Percentiles rank a stretch among this genome's conserved stretches.
Conservation (phyloP, 2,329 filamentous ascomycete genomes). For the Xylariomycetidae sp. region DNA sequence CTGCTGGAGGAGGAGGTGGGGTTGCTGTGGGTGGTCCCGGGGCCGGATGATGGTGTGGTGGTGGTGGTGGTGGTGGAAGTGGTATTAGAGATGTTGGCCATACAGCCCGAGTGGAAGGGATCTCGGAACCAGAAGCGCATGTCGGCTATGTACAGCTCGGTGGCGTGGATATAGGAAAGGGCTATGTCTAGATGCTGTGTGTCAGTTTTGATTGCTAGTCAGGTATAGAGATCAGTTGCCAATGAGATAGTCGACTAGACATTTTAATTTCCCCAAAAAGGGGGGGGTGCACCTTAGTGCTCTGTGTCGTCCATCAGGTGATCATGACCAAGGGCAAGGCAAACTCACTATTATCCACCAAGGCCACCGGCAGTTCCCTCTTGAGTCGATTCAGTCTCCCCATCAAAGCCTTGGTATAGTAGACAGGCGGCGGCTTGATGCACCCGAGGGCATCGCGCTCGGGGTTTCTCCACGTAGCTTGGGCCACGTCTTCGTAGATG, state of each 20-base stretch:
- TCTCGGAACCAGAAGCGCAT: slow-evolving; percentile 21
- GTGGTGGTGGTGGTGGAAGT: too few relatives aligned
- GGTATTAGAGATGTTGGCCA: too few relatives aligned
- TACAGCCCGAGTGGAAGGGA: slow-evolving; percentile 10
- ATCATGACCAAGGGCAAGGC: not conserved
- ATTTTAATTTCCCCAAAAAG: too few relatives aligned
- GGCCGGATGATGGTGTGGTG: too few relatives aligned
- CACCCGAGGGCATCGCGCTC: slow-evolving; percentile 8
- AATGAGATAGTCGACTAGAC: too few relatives aligned
- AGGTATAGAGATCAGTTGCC: too few relatives aligned
- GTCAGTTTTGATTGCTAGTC: too few relatives aligned
- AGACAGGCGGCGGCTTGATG: slow-evolving; percentile 13
- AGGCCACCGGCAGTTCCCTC: slow-evolving; percentile 15
- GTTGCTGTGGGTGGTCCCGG: not conserved
- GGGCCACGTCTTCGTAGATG: slow-evolving; percentile 20
- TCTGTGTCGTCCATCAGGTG: too few relatives aligned
- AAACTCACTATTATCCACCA: slow-evolving; percentile 26
- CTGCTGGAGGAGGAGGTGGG: not conserved
- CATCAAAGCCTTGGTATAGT: slow-evolving; percentile 27
- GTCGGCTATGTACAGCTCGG: slow-evolving; percentile 35
- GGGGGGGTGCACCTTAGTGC: too few relatives aligned
- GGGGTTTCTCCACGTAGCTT: slow-evolving; percentile 13
- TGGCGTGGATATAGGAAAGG: slow-evolving; percentile 28
- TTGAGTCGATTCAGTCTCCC: slow-evolving; percentile 21
- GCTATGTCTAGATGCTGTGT: slow-evolving; percentile 29